Evolutionary conservation across 768 basidiomycete genomes (phyloP), one percentile per base, ranked within the genome.

Genomic region (Leucosporidium creatinivorum): DNA sequence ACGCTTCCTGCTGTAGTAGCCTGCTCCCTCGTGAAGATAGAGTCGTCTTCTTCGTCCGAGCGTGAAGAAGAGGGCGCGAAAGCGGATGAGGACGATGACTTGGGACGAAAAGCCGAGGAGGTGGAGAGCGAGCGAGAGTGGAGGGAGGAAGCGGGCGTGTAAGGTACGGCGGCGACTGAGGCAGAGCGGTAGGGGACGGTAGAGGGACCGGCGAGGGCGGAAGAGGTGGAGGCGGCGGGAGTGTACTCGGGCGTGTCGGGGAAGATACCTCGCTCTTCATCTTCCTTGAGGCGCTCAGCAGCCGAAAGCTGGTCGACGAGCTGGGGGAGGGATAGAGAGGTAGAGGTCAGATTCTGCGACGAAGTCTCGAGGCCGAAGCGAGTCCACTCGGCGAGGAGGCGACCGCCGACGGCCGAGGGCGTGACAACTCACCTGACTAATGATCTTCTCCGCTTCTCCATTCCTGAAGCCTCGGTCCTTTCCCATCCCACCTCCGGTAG

Each of bases 391-490:
- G 15, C 39, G 39, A 44, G 15, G 52, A 25, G 25, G 52, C 26
- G 26, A 54, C 52, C 6, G 6, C 17, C 25, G 26, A 54, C 6
- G 26, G 10, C 28, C 25, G 25, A 26, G 17, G n/a, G n/a, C n/a
- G n/a, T n/a, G n/a, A n/a, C 52, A 26, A 36, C 55, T 4, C 5
- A 58, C 54, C 59, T 69, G 69, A 12, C 50, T 55, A 57, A 71
- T 71, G 63, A 71, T 67, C 63, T 71, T 71, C 36, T 71, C 69
- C 0, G 69, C 69, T 17, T 71, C 69, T 9, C 69, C 69, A 28
- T 62, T 67, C 2, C 33, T n/a, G 66, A 71, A 71, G 0, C 69
- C 69, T 28, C 18, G 31, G 19, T 19, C 56, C n/a, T 52, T 21
- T 6, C 66, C 65, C 4, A 52, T 51, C 1, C 33, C 23, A 1